These are phyloP conservation scores for Penicillium mononematosum DNA, from an alignment of 495 filamentous ascomycete species.

Conservation along the genomic window DNA sequence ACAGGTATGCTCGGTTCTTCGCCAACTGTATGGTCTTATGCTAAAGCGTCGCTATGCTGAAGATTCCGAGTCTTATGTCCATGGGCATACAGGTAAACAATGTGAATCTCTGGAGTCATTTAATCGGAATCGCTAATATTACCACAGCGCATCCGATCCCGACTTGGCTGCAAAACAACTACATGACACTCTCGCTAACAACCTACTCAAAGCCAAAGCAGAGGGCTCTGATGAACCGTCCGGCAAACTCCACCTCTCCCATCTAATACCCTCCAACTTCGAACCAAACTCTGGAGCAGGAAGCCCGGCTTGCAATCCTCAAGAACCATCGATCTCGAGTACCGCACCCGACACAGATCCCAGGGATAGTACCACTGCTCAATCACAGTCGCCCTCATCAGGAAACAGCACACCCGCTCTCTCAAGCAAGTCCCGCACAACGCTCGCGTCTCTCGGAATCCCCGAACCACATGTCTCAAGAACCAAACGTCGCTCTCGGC, in stretches of 20 bases:
- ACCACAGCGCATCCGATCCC: constrained; percentile 38
- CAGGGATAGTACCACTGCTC: constrained; percentile 5
- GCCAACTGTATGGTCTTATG: neutral
- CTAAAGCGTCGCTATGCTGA: constrained; percentile 19
- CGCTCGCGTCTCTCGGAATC: constrained; percentile 37
- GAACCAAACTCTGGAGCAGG: constrained; percentile 15
- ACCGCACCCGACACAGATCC: constrained; percentile 19
- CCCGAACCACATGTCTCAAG: constrained; percentile 41
- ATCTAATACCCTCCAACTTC: constrained; percentile 14
- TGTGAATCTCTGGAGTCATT: neutral
- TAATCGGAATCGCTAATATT: constrained; percentile 13
- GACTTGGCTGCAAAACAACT: constrained; percentile 49
- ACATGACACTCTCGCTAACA: constrained; percentile 40
- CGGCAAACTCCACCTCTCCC: constrained; percentile 29
- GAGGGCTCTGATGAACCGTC: constrained; percentile 24
- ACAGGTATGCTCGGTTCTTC: constrained; percentile 48
- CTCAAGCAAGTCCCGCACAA: constrained; percentile 31
- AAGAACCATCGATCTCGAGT: constrained; percentile 25
- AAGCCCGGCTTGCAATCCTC: constrained; percentile 15
- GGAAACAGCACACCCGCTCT: constrained; percentile 18
- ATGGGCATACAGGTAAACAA: constrained; percentile 44
- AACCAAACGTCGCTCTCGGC: constrained; percentile 42
- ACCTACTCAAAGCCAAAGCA: constrained; percentile 36
- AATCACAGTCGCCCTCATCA: constrained; percentile 10
- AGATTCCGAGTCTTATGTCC: constrained; percentile 76